phyloP scores from a whole-genome alignment of 1,284 basidiomycete species.

The Xerocomus amazonicus region DNA sequence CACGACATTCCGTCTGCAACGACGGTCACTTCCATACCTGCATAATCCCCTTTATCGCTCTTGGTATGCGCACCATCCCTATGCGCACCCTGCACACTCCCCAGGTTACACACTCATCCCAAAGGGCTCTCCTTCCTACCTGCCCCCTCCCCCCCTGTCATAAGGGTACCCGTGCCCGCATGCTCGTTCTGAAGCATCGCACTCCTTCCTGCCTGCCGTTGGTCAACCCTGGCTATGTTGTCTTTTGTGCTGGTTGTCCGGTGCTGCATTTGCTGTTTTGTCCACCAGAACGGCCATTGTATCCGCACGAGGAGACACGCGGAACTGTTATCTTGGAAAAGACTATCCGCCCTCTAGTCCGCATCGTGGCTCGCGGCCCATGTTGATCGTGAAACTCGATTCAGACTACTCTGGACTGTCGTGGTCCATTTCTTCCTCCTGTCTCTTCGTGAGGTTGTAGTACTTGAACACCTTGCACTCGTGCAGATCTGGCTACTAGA shows the following conservation, averaged over 20 bases:
- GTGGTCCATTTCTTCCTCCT: conserved; percentile 23
- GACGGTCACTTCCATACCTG: too few relatives aligned
- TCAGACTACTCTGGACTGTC: conserved; percentile 56
- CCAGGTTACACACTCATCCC: background rate
- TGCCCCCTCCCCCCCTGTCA: too few relatives aligned
- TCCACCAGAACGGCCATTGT: background rate
- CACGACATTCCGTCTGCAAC: too few relatives aligned
- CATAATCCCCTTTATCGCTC: too few relatives aligned
- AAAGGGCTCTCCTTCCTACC: too few relatives aligned
- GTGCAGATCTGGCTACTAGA: conserved; percentile 1
- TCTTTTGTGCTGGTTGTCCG: conserved; percentile 9
- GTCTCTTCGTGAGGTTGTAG: conserved; percentile 15
- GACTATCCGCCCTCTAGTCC: conserved; percentile 42
- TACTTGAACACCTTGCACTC: background rate
- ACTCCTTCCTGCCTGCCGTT: background rate
- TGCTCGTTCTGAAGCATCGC: background rate
- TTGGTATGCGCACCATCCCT: too few relatives aligned
- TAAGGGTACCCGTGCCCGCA: too few relatives aligned
- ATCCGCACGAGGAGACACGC: conserved; percentile 22
- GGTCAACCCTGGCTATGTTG: conserved; percentile 4
- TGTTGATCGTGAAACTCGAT: conserved; percentile 44
- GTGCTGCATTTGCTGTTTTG: conserved; percentile 2
- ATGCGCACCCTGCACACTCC: too few relatives aligned
- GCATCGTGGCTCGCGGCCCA: conserved; percentile 45
- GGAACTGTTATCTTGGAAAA: background rate